phyloP scores from a whole-genome alignment of 257 asterid species.

The Plantago elongata region DNA sequence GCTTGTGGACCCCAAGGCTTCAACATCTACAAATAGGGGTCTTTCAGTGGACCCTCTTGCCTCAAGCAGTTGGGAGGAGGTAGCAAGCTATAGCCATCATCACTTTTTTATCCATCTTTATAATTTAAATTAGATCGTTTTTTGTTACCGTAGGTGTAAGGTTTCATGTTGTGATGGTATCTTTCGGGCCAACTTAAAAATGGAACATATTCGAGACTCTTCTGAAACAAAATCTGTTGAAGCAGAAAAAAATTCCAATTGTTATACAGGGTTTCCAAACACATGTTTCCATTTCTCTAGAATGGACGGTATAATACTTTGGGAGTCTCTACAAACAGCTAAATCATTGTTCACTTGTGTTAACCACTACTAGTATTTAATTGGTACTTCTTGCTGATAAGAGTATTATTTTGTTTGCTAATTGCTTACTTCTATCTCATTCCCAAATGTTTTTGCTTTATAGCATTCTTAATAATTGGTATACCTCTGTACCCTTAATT shows the following conservation, averaged over 20 bases:
- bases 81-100: conserved; percentile 24
- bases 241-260: too few relatives aligned
- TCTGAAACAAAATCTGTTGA: too few relatives aligned
- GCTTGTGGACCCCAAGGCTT: conserved; percentile 58
- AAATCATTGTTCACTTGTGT: conserved; percentile 1
- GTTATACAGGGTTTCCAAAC: too few relatives aligned
- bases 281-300: too few relatives aligned
- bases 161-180: too few relatives aligned
- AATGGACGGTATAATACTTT: too few relatives aligned
- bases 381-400: neutral
- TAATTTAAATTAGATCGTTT: neutral
- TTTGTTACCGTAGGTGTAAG: neutral
- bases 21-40: conserved; percentile 49
- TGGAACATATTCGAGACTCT: too few relatives aligned
- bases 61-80: conserved; percentile 89
- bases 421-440: neutral
- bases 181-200: neutral
- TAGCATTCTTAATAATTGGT: neutral
- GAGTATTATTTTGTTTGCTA: neutral
- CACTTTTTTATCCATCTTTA: conserved; percentile 4
- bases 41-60: conserved; percentile 69
- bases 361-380: too few relatives aligned
- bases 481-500: neutral
- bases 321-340: neutral
- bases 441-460: neutral